A percentile compares a stretch with the other conserved stretches of the same genome.
phyloP scores from a whole-genome alignment of 768 basidiomycete species.

The Leccinum truebloodii region DNA sequence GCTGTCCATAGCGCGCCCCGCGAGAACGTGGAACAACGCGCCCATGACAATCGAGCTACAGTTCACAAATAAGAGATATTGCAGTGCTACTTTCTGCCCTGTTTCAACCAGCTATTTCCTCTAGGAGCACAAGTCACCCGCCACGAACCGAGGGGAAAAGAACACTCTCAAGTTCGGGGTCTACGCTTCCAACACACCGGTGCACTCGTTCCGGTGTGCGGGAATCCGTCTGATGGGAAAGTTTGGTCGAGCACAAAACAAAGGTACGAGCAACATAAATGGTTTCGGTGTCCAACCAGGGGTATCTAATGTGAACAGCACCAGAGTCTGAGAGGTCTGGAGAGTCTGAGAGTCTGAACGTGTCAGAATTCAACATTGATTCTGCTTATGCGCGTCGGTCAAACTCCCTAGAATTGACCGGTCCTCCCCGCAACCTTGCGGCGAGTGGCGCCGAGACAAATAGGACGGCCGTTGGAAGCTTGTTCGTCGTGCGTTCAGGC shows the following conservation, averaged over 20 bases:
- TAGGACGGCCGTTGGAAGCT: background rate
- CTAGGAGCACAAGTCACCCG: background rate
- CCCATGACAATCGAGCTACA: background rate
- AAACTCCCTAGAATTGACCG: background rate
- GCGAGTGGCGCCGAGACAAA: background rate
- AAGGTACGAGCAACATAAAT: background rate
- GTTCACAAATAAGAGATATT: background rate
- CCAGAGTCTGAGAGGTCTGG: too few species aligned
- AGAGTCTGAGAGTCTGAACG: background rate
- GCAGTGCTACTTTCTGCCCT: background rate
- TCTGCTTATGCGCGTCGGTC: background rate
- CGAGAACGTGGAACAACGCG: background rate
- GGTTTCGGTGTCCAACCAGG: background rate
- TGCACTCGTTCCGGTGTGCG: background rate
- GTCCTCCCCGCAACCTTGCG: background rate
- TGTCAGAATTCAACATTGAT: background rate
- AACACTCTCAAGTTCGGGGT: background rate
- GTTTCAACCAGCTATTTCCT: background rate
- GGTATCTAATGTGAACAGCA: background rate
- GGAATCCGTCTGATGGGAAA: too few species aligned
- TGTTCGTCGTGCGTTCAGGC: background rate
- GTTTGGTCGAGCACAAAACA: background rate
- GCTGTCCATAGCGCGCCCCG: background rate
- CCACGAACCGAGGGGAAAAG: background rate
- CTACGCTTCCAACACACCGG: background rate